These are phyloP conservation scores for Coccinonectria pachysandricola DNA, from an alignment of 2,329 filamentous ascomycete species.

Conservation along the genomic window DNA sequence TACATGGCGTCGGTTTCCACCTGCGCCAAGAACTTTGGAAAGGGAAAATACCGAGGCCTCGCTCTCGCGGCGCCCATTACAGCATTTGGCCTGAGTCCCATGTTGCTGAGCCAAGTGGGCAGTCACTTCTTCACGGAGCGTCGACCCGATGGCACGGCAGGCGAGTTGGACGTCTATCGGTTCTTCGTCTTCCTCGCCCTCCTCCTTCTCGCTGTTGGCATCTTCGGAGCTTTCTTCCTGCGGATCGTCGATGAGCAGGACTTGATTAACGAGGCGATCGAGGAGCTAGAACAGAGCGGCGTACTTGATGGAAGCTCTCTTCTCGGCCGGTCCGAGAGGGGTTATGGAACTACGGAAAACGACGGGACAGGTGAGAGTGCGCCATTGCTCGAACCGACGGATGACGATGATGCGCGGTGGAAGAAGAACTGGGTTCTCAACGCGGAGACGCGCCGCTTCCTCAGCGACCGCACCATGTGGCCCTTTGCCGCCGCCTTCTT, in stretches of 20 bases:
- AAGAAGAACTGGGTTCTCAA: slow-evolving; percentile 91
- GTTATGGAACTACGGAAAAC: slow-evolving; percentile 53
- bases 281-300: slow-evolving; percentile 83
- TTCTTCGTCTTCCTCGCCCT: slow-evolving; percentile 81
- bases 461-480: slow-evolving; percentile 92
- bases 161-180: slow-evolving; percentile 63
- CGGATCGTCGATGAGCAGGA: slow-evolving; percentile 75
- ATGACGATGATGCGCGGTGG: slow-evolving; percentile 40
- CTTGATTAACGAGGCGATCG: slow-evolving; percentile 80
- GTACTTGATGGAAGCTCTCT: slow-evolving; percentile 66
- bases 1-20: slow-evolving; percentile 89
- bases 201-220: slow-evolving; percentile 58
- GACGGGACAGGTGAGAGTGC: slow-evolving; percentile 36
- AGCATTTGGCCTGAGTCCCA: slow-evolving; percentile 83
- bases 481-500: slow-evolving; percentile 84
- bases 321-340: slow-evolving; percentile 44
- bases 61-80: slow-evolving; percentile 87
- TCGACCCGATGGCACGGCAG: slow-evolving; percentile 49
- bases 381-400: slow-evolving; percentile 27
- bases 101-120: slow-evolving; percentile 90
- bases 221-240: slow-evolving; percentile 64
- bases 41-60: slow-evolving; percentile 75
- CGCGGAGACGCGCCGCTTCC: slow-evolving; percentile 75
- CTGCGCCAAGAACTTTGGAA: slow-evolving; percentile 95
- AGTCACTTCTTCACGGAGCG: slow-evolving; percentile 66